Percentiles rank a stretch among this genome's conserved stretches.
These are phyloP conservation scores for Torulaspora quercuum DNA, from an alignment of 805 yeast species.

Conservation along the genomic window DNA sequence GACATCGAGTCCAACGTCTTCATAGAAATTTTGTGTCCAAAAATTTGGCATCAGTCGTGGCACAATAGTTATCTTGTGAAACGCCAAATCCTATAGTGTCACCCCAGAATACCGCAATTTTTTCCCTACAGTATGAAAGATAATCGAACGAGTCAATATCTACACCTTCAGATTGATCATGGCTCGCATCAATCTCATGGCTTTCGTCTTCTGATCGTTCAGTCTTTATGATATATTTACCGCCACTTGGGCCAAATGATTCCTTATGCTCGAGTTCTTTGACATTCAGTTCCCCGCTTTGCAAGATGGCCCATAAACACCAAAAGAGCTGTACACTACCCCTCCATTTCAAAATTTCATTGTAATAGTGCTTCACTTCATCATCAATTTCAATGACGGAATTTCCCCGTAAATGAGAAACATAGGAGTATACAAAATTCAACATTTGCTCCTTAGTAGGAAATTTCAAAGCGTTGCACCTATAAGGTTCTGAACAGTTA, in stretches of 20 bases:
- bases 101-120: conserved; percentile 67
- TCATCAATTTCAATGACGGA: conserved; percentile 39
- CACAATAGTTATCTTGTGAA: conserved; percentile 31
- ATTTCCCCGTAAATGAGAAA: conserved; percentile 49
- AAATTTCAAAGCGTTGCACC: conserved; percentile 47
- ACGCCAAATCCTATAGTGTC: conserved; percentile 66
- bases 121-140: conserved; percentile 68
- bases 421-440: conserved; percentile 73
- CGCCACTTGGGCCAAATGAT: conserved; percentile 56
- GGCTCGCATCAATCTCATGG: conserved; percentile 24
- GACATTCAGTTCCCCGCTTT: conserved; percentile 47
- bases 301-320: conserved; percentile 91
- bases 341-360: conserved; percentile 74
- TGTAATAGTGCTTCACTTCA: conserved; percentile 51
- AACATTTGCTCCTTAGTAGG: conserved; percentile 69
- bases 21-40: conserved; percentile 10
- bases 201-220: conserved; percentile 23
- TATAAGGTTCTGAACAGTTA: conserved; percentile 49
- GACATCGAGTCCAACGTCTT: too few species aligned
- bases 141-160: conserved; percentile 70
- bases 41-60: conserved; percentile 6
- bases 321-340: conserved; percentile 74
- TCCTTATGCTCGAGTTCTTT: conserved; percentile 28
- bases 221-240: conserved; percentile 42
- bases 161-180: conserved; percentile 25